Evolutionary conservation across 2,329 filamentous ascomycete genomes (phyloP).

Genomic region (Beauveria asiatica): DNA sequence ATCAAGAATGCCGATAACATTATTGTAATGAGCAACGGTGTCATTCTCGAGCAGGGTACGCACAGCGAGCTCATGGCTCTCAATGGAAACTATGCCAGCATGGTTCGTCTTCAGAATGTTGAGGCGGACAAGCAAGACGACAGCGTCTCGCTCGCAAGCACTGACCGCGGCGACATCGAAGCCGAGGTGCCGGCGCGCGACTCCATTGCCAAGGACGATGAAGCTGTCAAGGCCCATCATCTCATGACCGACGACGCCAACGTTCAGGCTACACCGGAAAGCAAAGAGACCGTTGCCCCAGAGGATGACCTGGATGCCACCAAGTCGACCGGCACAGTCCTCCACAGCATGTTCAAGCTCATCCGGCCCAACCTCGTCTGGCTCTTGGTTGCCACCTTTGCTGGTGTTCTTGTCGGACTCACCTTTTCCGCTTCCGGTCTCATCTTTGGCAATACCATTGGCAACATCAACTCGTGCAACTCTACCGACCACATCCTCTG

Average conservation of each 20-base stretch:
- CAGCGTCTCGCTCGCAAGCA: conserved; percentile 23
- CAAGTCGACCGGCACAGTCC: conserved; percentile 31
- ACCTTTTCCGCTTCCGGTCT: conserved; percentile 46
- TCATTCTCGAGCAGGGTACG: conserved; percentile 54
- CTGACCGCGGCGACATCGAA: conserved; percentile 31
- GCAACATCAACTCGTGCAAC: conserved; percentile 39
- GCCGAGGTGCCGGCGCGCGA: conserved; percentile 29
- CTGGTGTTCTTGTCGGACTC: conserved; percentile 46
- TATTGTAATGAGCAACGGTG: conserved; percentile 53
- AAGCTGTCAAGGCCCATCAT: conserved; percentile 30
- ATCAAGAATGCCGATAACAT: conserved; percentile 59
- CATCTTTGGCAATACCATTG: conserved; percentile 35
- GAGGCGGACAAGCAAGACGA: conserved; percentile 24
- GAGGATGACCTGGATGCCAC: conserved; percentile 28
- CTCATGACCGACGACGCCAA: conserved; percentile 14
- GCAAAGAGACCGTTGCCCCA: conserved; percentile 20
- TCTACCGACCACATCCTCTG: conserved; percentile 26
- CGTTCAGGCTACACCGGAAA: conserved; percentile 31
- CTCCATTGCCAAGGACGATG: conserved; percentile 26
- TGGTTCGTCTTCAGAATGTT: conserved; percentile 38
- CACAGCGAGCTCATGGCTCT: conserved; percentile 50
- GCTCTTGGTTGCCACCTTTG: conserved; percentile 32
- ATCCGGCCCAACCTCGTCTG: conserved; percentile 30
- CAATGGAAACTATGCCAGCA: conserved; percentile 41
- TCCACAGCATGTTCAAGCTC: conserved; percentile 29